Evolutionary conservation across 208 protist genomes (phyloP), one percentile per base, ranked within the genome.

Genomic region (Baffinella frigidus): DNA sequence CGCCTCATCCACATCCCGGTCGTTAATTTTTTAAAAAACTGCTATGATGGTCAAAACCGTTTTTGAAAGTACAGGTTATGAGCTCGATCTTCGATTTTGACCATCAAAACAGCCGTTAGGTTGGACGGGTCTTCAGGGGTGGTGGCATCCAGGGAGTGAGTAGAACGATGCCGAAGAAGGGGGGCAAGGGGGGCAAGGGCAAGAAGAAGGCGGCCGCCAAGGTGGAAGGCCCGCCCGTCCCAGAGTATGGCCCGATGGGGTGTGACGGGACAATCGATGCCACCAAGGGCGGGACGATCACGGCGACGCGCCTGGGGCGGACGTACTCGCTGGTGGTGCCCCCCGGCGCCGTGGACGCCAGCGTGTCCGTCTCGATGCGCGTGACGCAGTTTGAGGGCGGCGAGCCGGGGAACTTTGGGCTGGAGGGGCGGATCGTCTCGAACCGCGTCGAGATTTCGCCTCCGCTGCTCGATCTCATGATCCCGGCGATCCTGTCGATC

Each of bases 341-440:
- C 33, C 0, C 27, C 9, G 30, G 68, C 43, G 71, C 71, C 20
- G 5, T 24, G 2, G 20, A 64, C 56, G 17, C 56, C 7, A 36
- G 43, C 71, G 50, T 41, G 30, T 11, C 30, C 7, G 61, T 87
- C 35, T 17, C 41, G 3, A 9, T 87, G 48, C 17, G 38, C 24
- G 77, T 87, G 44, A 11, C 20, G 0, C 20, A 87, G n/a, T 87
- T 87, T 43, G 77, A 87, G 14, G 77, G 77, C 36, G 24, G 61
- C 33, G 36, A 1, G 4, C 77, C 77, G 4, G n/a, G 1, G 0
- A 33, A 35, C 61, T 87, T 87, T 43, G 27, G 48, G 0, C n/a
- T 87, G 27, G 77, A 87, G 3, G 77, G 77, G 27, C 17, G 77
- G 9, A 87, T 87, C 77, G 77, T 87, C n/a, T 61, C 39, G 39